Base-by-base conservation (phyloP, 1,139 yeast genomes). In the Dujonia santamariae region DNA sequence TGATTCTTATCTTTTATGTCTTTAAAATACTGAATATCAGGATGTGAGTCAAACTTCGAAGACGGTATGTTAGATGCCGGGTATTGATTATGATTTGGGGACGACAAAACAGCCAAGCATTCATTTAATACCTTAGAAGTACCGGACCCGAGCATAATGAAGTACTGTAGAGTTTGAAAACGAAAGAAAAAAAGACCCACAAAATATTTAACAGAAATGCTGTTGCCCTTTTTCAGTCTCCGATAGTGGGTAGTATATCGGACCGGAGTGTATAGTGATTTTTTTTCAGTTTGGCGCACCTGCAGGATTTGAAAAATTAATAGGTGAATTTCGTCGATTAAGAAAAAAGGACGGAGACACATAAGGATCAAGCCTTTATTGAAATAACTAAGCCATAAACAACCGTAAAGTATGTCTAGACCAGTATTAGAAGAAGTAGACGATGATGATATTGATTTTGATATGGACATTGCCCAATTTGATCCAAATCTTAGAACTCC, bases 401-500 rank as follows among this genome's bases (percentile, higher is more conserved):
- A 27, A n/a, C n/a, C n/a, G n/a, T n/a, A n/a, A n/a, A n/a, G n/a
- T n/a, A 67, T 67, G 74, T 59, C 72, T 8, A 81, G 80, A 80
- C 95, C 95, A 15, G 72, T 72, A 32, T 63, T 88, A 40, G 97
- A 88, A 60, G 96, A 87, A 53, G 79, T 88, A 46, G 80, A 78
- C 44, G 95, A 86, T 57, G 92, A 85, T 41, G 95, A 86, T 51
- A 82, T 90, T 61, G 97, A 88, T 55, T 70, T 87, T 79, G 96
- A 88, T 48, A 83, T 86, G 85, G 96, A 88, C 59, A 72, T 90
- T 27, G 94, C 95, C 7, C 90, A 88, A 63, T 83, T 87, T 45
- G 97, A 88, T 59, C 90, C 96, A 13, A 61, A 65, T 30, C 61
- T 82, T 41, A 72, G 58, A 30, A 81, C 90, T 0, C 85, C 88